Evolutionary conservation across 129 eudicot species (phyloP), one percentile per base, ranked within the genome.

Genomic region (Lactuca sativa): DNA sequence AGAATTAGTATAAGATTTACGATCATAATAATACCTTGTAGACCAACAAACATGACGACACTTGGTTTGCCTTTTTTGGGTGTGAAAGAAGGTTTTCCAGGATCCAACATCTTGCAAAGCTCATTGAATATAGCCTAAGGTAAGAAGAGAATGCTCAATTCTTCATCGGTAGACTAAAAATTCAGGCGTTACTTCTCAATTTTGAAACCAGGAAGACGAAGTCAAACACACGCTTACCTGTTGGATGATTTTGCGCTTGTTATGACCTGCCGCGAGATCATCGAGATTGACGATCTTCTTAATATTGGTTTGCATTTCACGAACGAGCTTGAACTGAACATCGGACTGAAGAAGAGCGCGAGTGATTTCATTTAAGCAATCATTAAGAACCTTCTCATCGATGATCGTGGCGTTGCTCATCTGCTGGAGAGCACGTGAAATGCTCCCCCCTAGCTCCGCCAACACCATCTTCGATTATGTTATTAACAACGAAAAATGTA

Each of bases 381-480:
- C 97, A 25, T 83, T 89, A 9, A 95, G 84, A 13, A 95, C 99
- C 80, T 87, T 87, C 75, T 95, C 99, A 33, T 95, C 99, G 74
- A 90, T 87, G 78, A 95, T 95, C 7, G 99, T 95, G n/a, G 99
- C 99, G 69, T 95, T 87, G 97, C 99, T 95, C 99, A 95, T 95
- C 91, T 90, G 99, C 88, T 95, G 97, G 69, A 95, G 97, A 95
- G 99, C 99, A 60, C 92, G 92, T 63, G 92, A 58, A 14, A 91
- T 88, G 90, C 92, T 91, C 80, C 92, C 87, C 41, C 97, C 97
- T 83, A 91, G 74, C 63, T 91, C 78, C 55, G 85, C 92, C 32
- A 91, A 85, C 90, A 88, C 97, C 97, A 91, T 91, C 75, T 83
- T 71, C 81, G 41, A 11, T 67, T 38, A 15, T 32, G 33, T 16